Evolutionary conservation across 192 early-diverging fungal species (phyloP).

Genomic region (Coemansia sp.): DNA sequence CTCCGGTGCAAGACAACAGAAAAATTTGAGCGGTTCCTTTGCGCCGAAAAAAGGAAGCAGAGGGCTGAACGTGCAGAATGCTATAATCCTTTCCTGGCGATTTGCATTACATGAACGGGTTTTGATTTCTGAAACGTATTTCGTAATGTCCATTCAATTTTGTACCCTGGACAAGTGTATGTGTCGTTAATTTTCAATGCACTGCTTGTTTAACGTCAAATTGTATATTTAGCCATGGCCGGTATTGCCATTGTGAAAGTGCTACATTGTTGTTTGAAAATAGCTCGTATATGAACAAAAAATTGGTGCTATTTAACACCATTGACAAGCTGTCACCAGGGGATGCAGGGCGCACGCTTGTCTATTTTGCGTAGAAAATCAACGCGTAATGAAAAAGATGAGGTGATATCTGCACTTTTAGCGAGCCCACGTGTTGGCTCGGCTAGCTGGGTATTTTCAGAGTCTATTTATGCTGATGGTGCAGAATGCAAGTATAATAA

Average conservation of each 20-base stretch:
- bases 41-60: neutral
- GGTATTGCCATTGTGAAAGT: neutral
- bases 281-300: neutral
- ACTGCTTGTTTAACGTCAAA: neutral
- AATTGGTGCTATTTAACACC: neutral
- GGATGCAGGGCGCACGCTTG: neutral
- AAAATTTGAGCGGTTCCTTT: neutral
- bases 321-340: neutral
- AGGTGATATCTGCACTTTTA: neutral
- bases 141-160: neutral
- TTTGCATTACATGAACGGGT: neutral
- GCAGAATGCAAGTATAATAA: neutral
- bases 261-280: neutral
- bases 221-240: neutral
- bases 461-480: neutral
- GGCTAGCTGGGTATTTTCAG: neutral
- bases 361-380: slow-evolving; percentile 2
- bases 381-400: neutral
- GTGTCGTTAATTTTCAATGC: neutral
- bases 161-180: neutral
- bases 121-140: slow-evolving; percentile 1
- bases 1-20: neutral
- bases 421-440: neutral
- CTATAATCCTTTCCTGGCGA: neutral
- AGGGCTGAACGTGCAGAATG: neutral